Conservation (phyloP, 495 filamentous ascomycete species). For the Rhypophila decipiens region DNA sequence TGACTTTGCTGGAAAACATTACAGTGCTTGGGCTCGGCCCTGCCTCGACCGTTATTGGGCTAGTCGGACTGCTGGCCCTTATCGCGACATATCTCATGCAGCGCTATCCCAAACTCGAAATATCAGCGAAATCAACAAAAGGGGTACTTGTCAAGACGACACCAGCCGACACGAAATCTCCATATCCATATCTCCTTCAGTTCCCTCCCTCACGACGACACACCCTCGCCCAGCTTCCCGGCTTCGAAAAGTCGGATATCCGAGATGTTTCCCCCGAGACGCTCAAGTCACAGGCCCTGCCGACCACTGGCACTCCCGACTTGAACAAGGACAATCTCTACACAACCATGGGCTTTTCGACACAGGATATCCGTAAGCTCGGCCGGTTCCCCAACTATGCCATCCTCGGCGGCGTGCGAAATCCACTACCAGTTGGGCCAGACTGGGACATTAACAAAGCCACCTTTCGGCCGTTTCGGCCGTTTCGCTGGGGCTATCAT, state of each 20-base stretch:
- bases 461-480: conserved; percentile 64
- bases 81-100: no score
- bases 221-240: conserved; percentile 26
- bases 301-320: conserved; percentile 10
- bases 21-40: no score
- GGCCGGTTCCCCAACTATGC: conserved; percentile 85
- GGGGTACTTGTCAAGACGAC: neutral
- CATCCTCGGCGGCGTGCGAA: conserved; percentile 67
- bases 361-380: conserved; percentile 63
- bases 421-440: conserved; percentile 58
- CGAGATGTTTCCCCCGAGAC: conserved; percentile 3
- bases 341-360: conserved; percentile 44
- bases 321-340: conserved; percentile 9
- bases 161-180: neutral
- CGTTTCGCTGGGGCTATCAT: conserved; percentile 83
- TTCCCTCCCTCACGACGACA: conserved; percentile 31
- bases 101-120: no score
- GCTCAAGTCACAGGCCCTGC: conserved; percentile 10
- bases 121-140: no score
- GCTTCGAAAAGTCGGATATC: conserved; percentile 9
- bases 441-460: conserved; percentile 59
- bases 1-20: no score
- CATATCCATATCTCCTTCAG: conserved; percentile 8
- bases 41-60: no score
- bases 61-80: no score